phyloP scores from a whole-genome alignment of 108 stramenopile species.

The Asterionellopsis glacialis region DNA sequence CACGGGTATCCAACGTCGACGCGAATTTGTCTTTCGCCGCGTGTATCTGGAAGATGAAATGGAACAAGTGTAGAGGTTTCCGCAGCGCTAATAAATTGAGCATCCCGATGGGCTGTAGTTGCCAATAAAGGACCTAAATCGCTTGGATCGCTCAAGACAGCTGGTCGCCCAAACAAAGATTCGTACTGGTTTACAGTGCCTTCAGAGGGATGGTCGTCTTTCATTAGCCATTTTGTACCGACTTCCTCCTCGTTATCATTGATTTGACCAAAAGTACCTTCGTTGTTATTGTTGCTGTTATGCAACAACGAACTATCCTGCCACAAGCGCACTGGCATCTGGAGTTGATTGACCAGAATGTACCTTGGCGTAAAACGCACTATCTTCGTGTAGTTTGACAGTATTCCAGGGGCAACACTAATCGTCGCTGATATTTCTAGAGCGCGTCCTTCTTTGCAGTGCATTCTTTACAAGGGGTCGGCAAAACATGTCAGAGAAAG shows the following conservation, averaged over 20 bases:
- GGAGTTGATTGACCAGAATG: conserved; percentile 78
- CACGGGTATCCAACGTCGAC: conserved; percentile 64
- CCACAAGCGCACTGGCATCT: conserved; percentile 72
- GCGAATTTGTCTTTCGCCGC: conserved; percentile 67
- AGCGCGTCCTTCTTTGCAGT: conserved; percentile 70
- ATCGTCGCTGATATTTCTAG: conserved; percentile 86
- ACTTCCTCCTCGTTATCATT: conserved; percentile 9
- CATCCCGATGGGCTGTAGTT: conserved; percentile 73
- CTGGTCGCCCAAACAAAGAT: conserved; percentile 48
- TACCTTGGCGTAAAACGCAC: conserved; percentile 90
- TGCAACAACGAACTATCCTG: conserved; percentile 86
- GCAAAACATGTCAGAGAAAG: conserved; percentile 5
- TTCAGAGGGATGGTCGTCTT: neutral
- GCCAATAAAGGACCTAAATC: conserved; percentile 24
- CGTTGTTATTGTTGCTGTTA: conserved; percentile 8
- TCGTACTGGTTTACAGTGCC: conserved; percentile 58
- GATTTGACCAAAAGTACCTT: no score
- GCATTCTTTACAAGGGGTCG: conserved; percentile 50
- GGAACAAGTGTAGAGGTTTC: conserved; percentile 47
- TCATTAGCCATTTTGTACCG: conserved; percentile 25
- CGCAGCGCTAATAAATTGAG: conserved; percentile 58
- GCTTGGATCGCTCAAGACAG: conserved; percentile 18
- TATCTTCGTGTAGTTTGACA: conserved; percentile 91
- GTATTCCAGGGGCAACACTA: conserved; percentile 82
- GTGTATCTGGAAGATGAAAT: conserved; percentile 81